Percentiles rank a stretch among this genome's conserved stretches.
Conservation (phyloP, 768 basidiomycete species). For the Lactarius trivialis region DNA sequence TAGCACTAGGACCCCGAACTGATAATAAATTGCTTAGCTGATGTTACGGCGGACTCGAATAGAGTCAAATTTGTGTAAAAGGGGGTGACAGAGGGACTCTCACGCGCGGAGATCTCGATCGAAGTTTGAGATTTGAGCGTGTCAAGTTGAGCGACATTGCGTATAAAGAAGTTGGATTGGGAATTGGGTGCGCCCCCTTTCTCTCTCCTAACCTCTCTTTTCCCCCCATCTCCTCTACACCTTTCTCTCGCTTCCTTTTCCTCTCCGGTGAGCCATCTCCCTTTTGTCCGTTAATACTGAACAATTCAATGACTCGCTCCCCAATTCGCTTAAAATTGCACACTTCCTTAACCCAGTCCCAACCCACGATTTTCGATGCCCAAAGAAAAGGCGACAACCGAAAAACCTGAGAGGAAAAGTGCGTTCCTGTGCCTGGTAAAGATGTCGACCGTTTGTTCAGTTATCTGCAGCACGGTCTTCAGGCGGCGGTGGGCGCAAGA, state of each 20-base stretch:
- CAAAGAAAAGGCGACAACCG: conserved; percentile 20
- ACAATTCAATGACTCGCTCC: background rate
- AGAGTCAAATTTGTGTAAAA: background rate
- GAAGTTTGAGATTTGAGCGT: conserved; percentile 19
- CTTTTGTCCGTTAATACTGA: background rate
- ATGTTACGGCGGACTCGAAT: background rate
- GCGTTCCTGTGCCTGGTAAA: background rate
- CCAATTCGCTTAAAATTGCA: background rate
- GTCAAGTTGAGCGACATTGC: conserved; percentile 13
- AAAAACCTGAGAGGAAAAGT: conserved; percentile 24
- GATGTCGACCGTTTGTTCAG: conserved; percentile 7
- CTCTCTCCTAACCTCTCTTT: conserved; percentile 26
- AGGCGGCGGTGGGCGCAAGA: conserved; percentile 47
- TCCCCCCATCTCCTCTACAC: conserved; percentile 7
- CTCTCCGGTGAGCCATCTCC: background rate
- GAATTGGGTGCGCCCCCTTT: conserved; percentile 25
- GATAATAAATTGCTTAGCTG: background rate
- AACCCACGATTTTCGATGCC: conserved; percentile 14
- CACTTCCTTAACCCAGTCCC: background rate
- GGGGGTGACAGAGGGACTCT: conserved; percentile 17
- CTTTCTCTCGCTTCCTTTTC: background rate
- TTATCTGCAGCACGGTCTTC: conserved; percentile 43
- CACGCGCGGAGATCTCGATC: conserved; percentile 24
- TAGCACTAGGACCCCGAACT: conserved; percentile 4
- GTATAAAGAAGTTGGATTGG: conserved; percentile 20